A percentile compares a stretch with the other conserved stretches of the same genome.
These are phyloP conservation scores for Termitomyces sp. DNA, from an alignment of 768 basidiomycete genomes.

Conservation along the genomic window DNA sequence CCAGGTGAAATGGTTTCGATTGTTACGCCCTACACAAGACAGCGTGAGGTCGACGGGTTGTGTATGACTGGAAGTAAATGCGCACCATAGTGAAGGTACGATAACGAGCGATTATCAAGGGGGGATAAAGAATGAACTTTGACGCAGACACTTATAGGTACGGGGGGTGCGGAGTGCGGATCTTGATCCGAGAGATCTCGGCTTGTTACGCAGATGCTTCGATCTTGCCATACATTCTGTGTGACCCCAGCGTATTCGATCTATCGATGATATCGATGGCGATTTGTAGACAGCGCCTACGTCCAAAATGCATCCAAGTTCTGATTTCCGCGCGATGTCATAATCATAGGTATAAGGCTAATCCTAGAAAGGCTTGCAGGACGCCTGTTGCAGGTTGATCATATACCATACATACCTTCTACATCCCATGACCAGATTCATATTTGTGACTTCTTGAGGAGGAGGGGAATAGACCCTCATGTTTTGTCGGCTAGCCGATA, in stretches of 20 bases:
- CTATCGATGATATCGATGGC: conserved; percentile 16
- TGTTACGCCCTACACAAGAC: conserved; percentile 54
- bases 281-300: conserved; percentile 8
- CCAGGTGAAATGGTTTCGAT: conserved; percentile 54
- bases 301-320: conserved; percentile 4
- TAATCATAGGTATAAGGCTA: neutral
- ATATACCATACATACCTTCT: neutral
- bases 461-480: neutral
- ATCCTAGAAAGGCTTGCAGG: neutral
- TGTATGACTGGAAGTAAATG: conserved; percentile 16
- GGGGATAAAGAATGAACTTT: conserved; percentile 22
- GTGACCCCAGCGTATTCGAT: neutral
- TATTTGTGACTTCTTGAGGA: neutral
- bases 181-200: conserved; percentile 64
- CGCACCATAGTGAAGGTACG: conserved; percentile 26
- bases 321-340: neutral
- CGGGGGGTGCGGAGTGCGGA: conserved; percentile 57
- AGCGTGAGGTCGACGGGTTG: conserved; percentile 10
- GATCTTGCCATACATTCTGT: conserved; percentile 8
- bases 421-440: neutral
- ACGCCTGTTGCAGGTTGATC: neutral
- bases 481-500: neutral
- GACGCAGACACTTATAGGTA: conserved; percentile 37
- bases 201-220: conserved; percentile 13
- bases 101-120: conserved; percentile 29